Evolutionary conservation across 2,329 filamentous ascomycete genomes (phyloP).

Genomic region (Shiraia bambusicola): DNA sequence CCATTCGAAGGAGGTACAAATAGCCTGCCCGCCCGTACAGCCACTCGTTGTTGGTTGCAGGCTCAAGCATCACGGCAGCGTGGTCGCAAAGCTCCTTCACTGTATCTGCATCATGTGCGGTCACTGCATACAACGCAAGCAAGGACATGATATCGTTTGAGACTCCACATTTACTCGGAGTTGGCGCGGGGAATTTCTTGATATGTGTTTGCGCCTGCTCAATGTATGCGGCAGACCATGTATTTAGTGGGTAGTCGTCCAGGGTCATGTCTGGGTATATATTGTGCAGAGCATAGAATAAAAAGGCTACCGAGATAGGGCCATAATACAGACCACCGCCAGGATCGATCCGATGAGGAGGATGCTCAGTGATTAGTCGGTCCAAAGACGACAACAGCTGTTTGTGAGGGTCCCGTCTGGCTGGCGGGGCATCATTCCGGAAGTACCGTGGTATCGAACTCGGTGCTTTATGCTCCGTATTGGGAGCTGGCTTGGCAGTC

Average conservation of each 20-base stretch:
- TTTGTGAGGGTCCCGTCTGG: constrained; percentile 50
- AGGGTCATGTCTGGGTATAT: constrained; percentile 52
- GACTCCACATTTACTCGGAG: constrained; percentile 50
- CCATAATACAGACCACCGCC: constrained; percentile 55
- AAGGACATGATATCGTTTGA: constrained; percentile 54
- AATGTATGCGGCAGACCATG: constrained; percentile 54
- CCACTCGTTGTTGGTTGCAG: constrained; percentile 60
- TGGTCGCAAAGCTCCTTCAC: constrained; percentile 54
- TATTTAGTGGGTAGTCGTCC: constrained; percentile 50
- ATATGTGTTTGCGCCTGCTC: constrained; percentile 54
- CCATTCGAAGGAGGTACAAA: constrained; percentile 66
- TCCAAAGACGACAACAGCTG: constrained; percentile 54
- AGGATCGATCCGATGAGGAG: constrained; percentile 49
- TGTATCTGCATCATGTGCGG: constrained; percentile 52
- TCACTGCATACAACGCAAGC: constrained; percentile 53
- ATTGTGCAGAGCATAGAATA: constrained; percentile 53
- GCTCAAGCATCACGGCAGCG: constrained; percentile 49
- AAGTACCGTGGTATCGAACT: constrained; percentile 45
- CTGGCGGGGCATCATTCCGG: constrained; percentile 42
- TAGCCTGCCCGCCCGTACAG: constrained; percentile 68
- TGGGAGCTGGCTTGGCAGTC: constrained; percentile 13
- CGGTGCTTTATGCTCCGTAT: constrained; percentile 20
- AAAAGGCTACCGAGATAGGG: constrained; percentile 52
- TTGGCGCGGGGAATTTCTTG: constrained; percentile 51
- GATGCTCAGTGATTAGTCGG: constrained; percentile 51